Base-by-base conservation (phyloP, 768 basidiomycete species). In the Phanerochaete sordida region DNA sequence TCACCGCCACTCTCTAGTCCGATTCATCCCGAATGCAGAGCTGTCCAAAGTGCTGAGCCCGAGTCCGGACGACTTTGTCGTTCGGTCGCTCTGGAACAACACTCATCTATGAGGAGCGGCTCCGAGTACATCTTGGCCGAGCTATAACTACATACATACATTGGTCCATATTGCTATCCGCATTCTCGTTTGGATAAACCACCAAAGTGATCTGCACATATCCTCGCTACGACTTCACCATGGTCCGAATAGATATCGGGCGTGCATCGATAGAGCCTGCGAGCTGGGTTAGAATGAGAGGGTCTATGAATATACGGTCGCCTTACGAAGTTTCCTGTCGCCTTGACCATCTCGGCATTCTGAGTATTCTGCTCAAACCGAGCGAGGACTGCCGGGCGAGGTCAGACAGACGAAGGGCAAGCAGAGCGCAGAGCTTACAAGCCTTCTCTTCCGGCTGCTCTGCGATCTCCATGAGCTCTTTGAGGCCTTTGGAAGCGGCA, bases 71-170 rank as follows among this genome's bases (percentile, higher is more conserved):
- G 75, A 82, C 46, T 84, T 84, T 59, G 77, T 82, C 1, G 72
- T 82, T 46, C 72, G 82, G 28, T 83, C 81, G 0, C 62, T 84
- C 27, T 84, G 81, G 81, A 79, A 84, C 61, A 84, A 82, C 55
- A 81, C 79, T 0, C 79, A 82, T 48, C 16, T 70, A 13, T 68
- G 51, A 56, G 6, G 6, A 7, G 33, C 6, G 13, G 13, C 33
- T 7, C 33, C 4, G 30, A 13, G 53, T 5, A 4, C 23, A 30
- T 35, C 23, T 7, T 46, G 44, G 19, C 7, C 33, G 6, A 35
- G 33, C 33, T 35, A 35, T 35, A 13, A n/a, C n/a, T n/a, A n/a
- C n/a, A n/a, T n/a, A n/a, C 19, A 19, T 47, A 47, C 6, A 27
- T 7, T 7, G 19, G 21, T 27, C 21, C 46, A 47, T 47, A 27